Base-by-base conservation (phyloP, 805 yeast species). In the Kluyveromyces aestuarii region DNA sequence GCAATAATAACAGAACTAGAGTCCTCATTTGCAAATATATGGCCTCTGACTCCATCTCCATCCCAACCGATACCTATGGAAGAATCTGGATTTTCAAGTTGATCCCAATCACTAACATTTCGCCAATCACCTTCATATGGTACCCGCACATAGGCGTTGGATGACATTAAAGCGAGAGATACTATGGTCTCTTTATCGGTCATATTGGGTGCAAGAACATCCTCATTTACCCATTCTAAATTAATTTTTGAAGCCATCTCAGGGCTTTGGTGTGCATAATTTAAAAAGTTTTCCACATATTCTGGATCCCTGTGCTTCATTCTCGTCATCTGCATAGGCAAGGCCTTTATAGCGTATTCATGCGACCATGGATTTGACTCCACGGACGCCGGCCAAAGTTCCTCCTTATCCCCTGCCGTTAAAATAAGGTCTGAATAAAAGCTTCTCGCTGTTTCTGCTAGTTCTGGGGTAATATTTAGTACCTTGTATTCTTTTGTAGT, bases 41-140 rank as follows among this genome's bases (percentile, higher is more conserved):
- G 96, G 2, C 99, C 99, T 41, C 99, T 73, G 2, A 93, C 67
- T 0, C 97, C 97, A 52, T 78, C 80, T 9, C 73, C 81, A 52
- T 80, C 76, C 99, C 98, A 93, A 2, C 98, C 98, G 63, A 83
- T 83, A 16, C 82, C 79, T 11, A 68, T 57, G n/a, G 76, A 72
- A n/a, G 69, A 71, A 40, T 76, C 64, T 14, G 50, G 45, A 27
- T 72, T 69, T n/a, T 40, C 43, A 2, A 33, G 10, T 11, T 33
- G 14, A 51, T 77, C 72, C 72, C 82, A 87, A 1, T 63, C 67
- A 0, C 80, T 77, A 11, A 87, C 79, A 58, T 91, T 93, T 48
- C 84, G 70, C 98, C 98, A 93, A 61, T 87, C 95, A 43, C 89
- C 90, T 21, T 81, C 77, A 18, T 68, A 68, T 2, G 97, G 97